Base-by-base conservation (phyloP, 129 eudicot species). In the Flaveria ramosissima region DNA sequence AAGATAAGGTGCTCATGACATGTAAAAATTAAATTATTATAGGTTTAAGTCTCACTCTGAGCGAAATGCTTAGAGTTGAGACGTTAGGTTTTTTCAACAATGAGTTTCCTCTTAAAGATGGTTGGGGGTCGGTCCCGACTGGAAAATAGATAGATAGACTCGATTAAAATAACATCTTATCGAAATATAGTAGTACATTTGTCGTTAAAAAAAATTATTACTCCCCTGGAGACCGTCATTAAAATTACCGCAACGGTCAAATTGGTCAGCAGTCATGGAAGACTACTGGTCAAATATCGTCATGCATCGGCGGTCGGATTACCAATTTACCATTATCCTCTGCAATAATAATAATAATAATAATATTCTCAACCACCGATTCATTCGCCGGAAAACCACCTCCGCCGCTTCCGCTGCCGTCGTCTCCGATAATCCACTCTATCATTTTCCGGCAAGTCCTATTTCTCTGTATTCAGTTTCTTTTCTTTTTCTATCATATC, bases 201-300 rank as follows among this genome's bases (percentile, higher is more conserved):
- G 3, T 27, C 0, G 3, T 2, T 27, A 2, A 2, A 27, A 27
- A 26, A 27, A 27, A 2, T 2, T 30, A 30, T 30, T 5, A 48
- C 53, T 14, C 14, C 2, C 16, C 52, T 1, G 52, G 13, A n/a
- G 53, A 9, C 48, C 3, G 53, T 48, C 53, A 3, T 3, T 2
- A 52, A 52, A 9, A 27, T 41, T 66, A 66, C 71, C 14, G 51
- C 48, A 66, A 68, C 56, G 73, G 39, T 68, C 73, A 68, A 68
- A 68, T 11, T 43, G 36, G 73, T 68, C 7, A 45, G 19, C 17
- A 1, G 6, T 43, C 3, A n/a, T 3, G 17, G 72, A 68, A 43
- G 36, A 42, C 56, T 21, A 20, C 46, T 12, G 39, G 73, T 45
- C 73, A 68, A 43, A 66, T 41, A 41, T 19, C 27, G 48, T 5